phyloP scores from a whole-genome alignment of 352 stramenopile species.

The Phytophthora fragariae region DNA sequence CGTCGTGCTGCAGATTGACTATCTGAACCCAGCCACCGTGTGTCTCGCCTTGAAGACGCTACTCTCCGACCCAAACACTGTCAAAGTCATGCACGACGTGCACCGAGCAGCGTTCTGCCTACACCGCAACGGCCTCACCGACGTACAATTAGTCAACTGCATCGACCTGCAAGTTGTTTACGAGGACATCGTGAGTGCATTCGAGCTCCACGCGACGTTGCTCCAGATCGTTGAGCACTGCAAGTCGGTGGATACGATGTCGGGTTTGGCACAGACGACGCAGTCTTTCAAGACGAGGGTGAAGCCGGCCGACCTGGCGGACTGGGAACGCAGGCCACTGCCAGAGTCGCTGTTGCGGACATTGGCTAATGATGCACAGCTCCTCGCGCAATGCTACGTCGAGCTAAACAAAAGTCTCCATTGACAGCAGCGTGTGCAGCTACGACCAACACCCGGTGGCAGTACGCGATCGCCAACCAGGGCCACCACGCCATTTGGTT shows the following conservation, averaged over 20 bases:
- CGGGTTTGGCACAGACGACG: neutral
- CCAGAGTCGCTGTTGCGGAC: neutral
- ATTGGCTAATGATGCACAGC: constrained; percentile 1
- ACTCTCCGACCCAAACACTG: constrained; percentile 1
- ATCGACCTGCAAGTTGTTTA: constrained; percentile 39
- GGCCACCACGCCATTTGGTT: constrained; percentile 28
- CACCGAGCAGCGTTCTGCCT: constrained; percentile 17
- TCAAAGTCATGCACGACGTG: constrained; percentile 26
- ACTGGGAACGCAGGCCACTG: neutral
- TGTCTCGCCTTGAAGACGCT: neutral
- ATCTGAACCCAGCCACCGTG: no score
- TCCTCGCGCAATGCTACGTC: neutral
- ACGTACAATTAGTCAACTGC: constrained; percentile 12
- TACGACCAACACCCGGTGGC: constrained; percentile 17
- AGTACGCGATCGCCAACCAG: constrained; percentile 12
- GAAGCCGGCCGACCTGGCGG: neutral
- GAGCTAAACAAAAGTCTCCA: neutral
- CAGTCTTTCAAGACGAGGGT: constrained; percentile 16
- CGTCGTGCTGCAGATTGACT: constrained; percentile 1
- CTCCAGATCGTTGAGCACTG: constrained; percentile 2
- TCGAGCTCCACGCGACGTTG: constrained; percentile 14
- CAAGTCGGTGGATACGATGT: neutral
- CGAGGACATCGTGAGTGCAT: constrained; percentile 1
- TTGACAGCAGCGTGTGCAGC: neutral
- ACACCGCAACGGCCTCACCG: neutral